Base-by-base conservation (phyloP, 176 grass and related monocot species). In the Lolium multiflorum region DNA sequence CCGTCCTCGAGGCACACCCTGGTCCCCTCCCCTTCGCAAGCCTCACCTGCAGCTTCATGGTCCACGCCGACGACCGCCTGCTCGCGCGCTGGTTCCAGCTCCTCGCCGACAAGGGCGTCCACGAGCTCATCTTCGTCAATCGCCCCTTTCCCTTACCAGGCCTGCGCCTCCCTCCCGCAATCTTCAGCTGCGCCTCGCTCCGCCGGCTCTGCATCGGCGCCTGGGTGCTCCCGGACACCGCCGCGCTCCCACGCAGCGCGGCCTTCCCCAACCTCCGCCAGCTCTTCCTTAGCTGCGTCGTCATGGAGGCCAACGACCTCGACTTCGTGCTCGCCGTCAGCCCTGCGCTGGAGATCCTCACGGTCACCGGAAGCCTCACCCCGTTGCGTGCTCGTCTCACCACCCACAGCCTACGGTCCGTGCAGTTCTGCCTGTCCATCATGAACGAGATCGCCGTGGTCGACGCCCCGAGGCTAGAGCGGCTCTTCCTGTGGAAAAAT, bases 361-460 rank as follows among this genome's bases (percentile, higher is more conserved):
- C 59, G 48, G 2, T 77, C 9, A 3, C 82, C 11, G 71, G 56
- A n/a, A 81, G 5, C 22, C 20, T 51, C 5, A 3, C 49, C 4
- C 12, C 6, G 0, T 9, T 81, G 47, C 3, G 1, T 2, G 79
- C 70, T 16, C 79, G 79, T 26, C 9, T 88, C 61, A 14, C 55
- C 58, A 82, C 56, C 71, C 26, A 18, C 47, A 88, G 79, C 71
- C 86, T 88, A 22, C 79, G 86, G 47, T 82, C 31, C 47, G 28
- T 17, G 6, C 71, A 80, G 44, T 51, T 88, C 43, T 82, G 70
- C n/a, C 3, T 63, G 3, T 66, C 18, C 6, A 2, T 14, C 18
- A 0, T 66, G n/a, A 28, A 57, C 21, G 79, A 88, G 72, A 58
- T 88, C 22, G 12, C 61, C 5, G 15, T 76, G 2, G 67, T 60